Evolutionary conservation across 495 filamentous ascomycete species (phyloP), one percentile per base, ranked within the genome.

Genomic region (Elasticomyces elasticus): DNA sequence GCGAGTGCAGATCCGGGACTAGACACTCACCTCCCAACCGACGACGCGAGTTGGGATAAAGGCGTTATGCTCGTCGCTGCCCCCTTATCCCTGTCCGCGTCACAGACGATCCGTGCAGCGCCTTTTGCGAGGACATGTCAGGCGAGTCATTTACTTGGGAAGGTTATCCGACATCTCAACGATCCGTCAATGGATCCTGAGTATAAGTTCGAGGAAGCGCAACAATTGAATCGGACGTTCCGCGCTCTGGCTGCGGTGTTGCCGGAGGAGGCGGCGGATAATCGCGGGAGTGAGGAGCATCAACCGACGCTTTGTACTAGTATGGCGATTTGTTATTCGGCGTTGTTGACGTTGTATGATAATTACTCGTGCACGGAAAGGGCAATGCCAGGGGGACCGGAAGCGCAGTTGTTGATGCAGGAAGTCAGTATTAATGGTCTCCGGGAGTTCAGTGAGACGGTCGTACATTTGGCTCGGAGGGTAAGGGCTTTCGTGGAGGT

Each of bases 1-100:
- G 63, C 69, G 23, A 69, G 66, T 6, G 69, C 64, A 49, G 71
- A 78, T 51, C 74, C 74, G 30, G 55, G 59, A 12, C 55, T 69
- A 0, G 62, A 70, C 23, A 60, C 62, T 11, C 33, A 65, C 17
- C 65, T 79, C 1, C 76, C 76, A 4, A 65, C 67, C 1, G 67
- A 74, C 48, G 76, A 78, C 55, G 46, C 52, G 10, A 63, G 65
- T 22, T 78, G 73, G 73, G 74, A 63, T 25, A 42, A 42, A 13
- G 61, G 54, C 4, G 53, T 67, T 61, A 58, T 62, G 62, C 54
- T 31, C 25, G 46, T 43, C 19, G 35, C 19, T n/a, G 27, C 56
- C 1, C 52, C 57, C 20, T 49, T 53, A 5, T 19, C 46, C 9
- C 44, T 62, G 15, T 59, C 55, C 15, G 51, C 55, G 1, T 33